phyloP scores from a whole-genome alignment of 148 eudicot genomes.

The Camellia granthamiana region DNA sequence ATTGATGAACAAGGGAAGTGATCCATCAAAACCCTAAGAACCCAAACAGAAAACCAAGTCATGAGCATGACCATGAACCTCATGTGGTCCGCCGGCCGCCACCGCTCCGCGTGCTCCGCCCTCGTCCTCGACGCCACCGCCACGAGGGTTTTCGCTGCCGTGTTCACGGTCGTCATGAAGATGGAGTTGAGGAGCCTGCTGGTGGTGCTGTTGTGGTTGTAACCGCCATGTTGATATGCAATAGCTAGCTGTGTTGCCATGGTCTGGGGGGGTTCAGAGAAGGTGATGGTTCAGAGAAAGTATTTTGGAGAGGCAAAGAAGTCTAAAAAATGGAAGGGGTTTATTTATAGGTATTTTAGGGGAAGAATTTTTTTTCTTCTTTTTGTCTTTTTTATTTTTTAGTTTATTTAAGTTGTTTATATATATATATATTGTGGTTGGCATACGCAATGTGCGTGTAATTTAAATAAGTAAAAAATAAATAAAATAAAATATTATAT shows the following conservation, averaged over 20 bases:
- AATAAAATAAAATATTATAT: too few species aligned
- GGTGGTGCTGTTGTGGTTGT: constrained; percentile 13
- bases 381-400: too few species aligned
- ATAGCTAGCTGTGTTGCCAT: constrained; percentile 15
- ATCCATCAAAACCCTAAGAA: constrained; percentile 29
- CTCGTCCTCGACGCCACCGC: constrained; percentile 21
- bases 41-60: constrained; percentile 31
- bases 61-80: constrained; percentile 33
- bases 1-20: constrained; percentile 22
- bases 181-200: constrained; percentile 25
- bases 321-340: not conserved
- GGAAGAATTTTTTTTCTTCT: too few species aligned
- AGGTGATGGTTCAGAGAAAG: not conserved
- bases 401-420: too few species aligned
- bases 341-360: not conserved
- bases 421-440: too few species aligned
- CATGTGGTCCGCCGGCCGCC: constrained; percentile 23
- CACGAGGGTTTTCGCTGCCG: constrained; percentile 25
- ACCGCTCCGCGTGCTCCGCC: constrained; percentile 17
- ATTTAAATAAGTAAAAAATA: too few species aligned
- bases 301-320: not conserved
- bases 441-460: too few species aligned
- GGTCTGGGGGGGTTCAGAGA: not conserved
- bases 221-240: not conserved
- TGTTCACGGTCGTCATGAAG: constrained; percentile 31